Base-by-base conservation (phyloP, 192 early-diverging fungal species). In the Backusella luteola region DNA sequence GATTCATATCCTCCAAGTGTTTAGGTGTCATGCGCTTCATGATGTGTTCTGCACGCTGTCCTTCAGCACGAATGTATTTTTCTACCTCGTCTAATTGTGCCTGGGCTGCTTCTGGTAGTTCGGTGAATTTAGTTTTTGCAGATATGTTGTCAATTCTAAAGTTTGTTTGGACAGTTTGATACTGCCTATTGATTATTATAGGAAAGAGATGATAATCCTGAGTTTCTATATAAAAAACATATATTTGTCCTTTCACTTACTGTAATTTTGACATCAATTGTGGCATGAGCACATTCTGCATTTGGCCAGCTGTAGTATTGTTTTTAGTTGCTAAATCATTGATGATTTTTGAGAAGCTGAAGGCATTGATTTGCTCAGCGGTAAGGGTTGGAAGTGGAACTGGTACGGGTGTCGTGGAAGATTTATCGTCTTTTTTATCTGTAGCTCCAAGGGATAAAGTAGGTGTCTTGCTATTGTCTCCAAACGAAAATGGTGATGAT, bases 81-180 rank as follows among this genome's bases (percentile, higher is more conserved):
- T 81, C 76, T 26, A 81, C 66, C 34, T 74, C 76, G 35, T 81
- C 80, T 12, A 81, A 59, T 59, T 81, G 76, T 21, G 44, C 56
- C 26, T 75, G 71, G 12, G 80, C 80, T 39, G 49, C 49, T 49
- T 81, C 80, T 12, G 80, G 80, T 34, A 81, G 34, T 46, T 81
- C 80, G 21, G 73, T 56, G 42, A 73, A 81, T 29, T 76, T 76
- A 19, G 76, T 81, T 0, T 67, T 34, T 7, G 39, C 68, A 14
- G 70, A 42, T 26, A 81, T 81, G 17, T 77, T 77, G 11, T 81
- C 80, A 34, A 69, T 77, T 26, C 73, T 67, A 73, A 81, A 81
- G 39, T 67, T 74, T 1, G 77, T 78, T 42, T 78, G 59, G 1
- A 46, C 46, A 49, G 44, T 42, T 42, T 78, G 77, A 39, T 73